Evolutionary conservation across 148 eudicot species (phyloP), one percentile per base, ranked within the genome.

Genomic region (Simmondsia chinensis): DNA sequence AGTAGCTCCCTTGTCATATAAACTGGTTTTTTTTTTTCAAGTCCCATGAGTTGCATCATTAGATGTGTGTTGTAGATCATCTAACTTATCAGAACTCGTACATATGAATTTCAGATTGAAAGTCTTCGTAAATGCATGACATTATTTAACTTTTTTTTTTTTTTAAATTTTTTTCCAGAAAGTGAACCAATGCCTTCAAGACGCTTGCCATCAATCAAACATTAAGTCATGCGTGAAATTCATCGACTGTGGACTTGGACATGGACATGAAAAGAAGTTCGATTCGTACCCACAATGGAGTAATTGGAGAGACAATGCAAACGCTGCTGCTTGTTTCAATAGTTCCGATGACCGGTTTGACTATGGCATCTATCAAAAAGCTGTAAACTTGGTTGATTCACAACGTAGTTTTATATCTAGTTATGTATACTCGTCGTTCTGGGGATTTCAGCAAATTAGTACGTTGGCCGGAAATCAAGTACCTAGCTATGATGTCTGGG

Each of bases 401-500:
- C 9, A 57, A 34, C 19, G 22, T 9, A 65, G 61, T 32, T 11
- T 67, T 28, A 19, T 71, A 19, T 63, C 52, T 12, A 72, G 95
- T 77, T 85, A 85, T 45, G 18, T 68, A 26, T 85, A 85, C 57
- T 72, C 95, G 19, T 55, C 81, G 51, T 77, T 80, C 53, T 85
- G 95, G 95, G 95, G 89, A 23, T 85, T 85, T 57, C 95, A 85
- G 89, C 95, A 85, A 85, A 77, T 80, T 54, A 85, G 95, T 61
- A 85, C 95, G 40, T 56, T 85, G 33, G 95, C 95, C 33, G 95
- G 95, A 33, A 85, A 85, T 63, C 74, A 46, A 50, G 46, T 9
- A 28, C 95, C 95, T 21, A 85, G 95, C 61, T 85, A 80, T 65
- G 72, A 69, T 59, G 68, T 48, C 7, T 60, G 83, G 80, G 95